Percentiles rank a stretch among this genome's conserved stretches.
Conservation (phyloP, 2,329 filamentous ascomycete genomes). For the Aulographum hederae region DNA sequence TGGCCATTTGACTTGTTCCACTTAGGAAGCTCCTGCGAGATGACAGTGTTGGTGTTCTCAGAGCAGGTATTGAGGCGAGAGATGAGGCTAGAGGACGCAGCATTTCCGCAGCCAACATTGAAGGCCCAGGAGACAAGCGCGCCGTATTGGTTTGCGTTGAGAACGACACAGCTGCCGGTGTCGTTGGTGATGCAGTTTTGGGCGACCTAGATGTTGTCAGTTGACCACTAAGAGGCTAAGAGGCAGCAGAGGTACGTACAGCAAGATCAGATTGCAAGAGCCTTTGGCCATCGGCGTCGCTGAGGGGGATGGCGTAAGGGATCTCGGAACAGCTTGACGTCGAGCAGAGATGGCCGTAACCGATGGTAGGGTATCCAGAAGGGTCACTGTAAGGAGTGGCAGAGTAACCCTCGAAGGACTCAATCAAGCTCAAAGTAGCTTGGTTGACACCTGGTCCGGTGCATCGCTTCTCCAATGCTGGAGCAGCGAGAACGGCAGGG, state of each 20-base stretch:
- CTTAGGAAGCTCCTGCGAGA: conserved; percentile 27
- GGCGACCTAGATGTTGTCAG: conserved; percentile 6
- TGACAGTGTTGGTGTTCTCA: conserved; percentile 22
- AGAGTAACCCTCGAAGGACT: conserved; percentile 19
- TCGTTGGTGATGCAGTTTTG: conserved; percentile 10
- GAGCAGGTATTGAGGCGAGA: conserved; percentile 24
- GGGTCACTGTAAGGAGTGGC: conserved; percentile 19
- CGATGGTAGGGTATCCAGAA: conserved; percentile 28
- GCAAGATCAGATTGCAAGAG: conserved; percentile 24
- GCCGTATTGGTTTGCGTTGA: conserved; percentile 34
- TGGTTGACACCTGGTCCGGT: conserved; percentile 13
- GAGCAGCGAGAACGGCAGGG: background rate
- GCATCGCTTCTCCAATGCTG: conserved; percentile 4
- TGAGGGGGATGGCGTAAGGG: conserved; percentile 27
- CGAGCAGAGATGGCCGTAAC: conserved; percentile 31
- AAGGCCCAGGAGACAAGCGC: conserved; percentile 33
- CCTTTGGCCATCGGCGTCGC: conserved; percentile 19
- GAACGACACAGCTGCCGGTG: conserved; percentile 12
- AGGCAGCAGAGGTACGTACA: conserved; percentile 7
- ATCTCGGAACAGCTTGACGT: conserved; percentile 25
- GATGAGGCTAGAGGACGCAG: conserved; percentile 22
- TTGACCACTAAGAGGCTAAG: background rate
- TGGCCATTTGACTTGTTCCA: conserved; percentile 26
- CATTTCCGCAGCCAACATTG: conserved; percentile 29
- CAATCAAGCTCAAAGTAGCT: conserved; percentile 18